Evolutionary conservation across 225 moss, liverwort and hornwort genomes (phyloP), one percentile per base, ranked within the genome.

Genomic region (Climacium dendroides): DNA sequence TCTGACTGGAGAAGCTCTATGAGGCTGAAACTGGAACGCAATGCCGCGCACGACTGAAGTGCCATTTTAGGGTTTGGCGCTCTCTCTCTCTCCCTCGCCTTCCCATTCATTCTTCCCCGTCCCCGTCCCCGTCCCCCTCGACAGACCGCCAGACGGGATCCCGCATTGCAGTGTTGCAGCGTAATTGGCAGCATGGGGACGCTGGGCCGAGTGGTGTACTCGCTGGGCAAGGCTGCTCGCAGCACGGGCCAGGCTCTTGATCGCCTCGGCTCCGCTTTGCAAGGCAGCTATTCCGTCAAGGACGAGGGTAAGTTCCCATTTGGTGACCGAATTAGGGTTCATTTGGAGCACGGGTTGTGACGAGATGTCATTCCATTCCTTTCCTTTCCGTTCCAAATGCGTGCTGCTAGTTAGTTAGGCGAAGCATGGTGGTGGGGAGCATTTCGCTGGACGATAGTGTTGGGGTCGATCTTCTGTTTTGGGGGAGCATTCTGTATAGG

Each of bases 211-310:
- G 91, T 94, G 90, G 92, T 94, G 65, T 86, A 87, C 90, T 83
- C 91, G 71, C 89, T 94, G 54, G 94, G 94, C 78, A 89, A 91
- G 85, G 92, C 89, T 30, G 92, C 91, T 78, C 94, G 94, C 85
- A 87, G 66, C 83, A 92, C 94, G 23, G 94, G 94, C 77, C 92
- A 92, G 74, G 90, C 87, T 55, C 94, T 94, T 13, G 94, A 94
- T 84, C 92, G 94, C 76, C 83, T 92, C 41, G 94, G 94, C 37
- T 87, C 85, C 45, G 83, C 43, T 59, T 62, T 94, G 90, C 94
- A 92, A 79, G 85, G 89, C 57, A 81, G 85, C 66, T 19, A 72
- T 60, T 32, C 43, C 14, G 62, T 65, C 84, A 94, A 94, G 76
- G 92, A 94, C 17, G 91, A 80, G 25, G 72, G 94, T 94, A 67